Conservation (phyloP, 2,329 filamentous ascomycete genomes). For the Cladosporium velox region DNA sequence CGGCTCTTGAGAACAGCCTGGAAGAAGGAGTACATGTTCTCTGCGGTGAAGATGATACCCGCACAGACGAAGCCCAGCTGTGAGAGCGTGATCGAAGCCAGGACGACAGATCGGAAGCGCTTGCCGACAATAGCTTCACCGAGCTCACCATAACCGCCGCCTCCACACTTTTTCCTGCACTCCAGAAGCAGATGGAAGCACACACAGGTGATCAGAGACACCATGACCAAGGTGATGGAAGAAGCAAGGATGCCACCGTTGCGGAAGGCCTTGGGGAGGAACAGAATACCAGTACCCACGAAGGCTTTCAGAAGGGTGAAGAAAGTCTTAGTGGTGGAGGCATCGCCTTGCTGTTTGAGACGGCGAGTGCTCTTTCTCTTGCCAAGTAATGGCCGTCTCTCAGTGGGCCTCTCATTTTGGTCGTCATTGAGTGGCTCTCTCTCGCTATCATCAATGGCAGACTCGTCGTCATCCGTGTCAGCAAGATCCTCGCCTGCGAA, state of each 20-base stretch:
- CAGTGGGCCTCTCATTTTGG: constrained; percentile 55
- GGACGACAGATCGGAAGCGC: constrained; percentile 64
- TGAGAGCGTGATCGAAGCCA: constrained; percentile 70
- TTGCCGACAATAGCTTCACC: constrained; percentile 66
- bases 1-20: constrained; percentile 58
- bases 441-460: constrained; percentile 57
- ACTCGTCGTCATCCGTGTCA: constrained; percentile 55
- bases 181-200: constrained; percentile 72
- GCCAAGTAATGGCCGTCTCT: constrained; percentile 63
- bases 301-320: constrained; percentile 79
- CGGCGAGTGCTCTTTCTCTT: constrained; percentile 56
- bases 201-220: constrained; percentile 67
- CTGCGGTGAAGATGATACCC: constrained; percentile 74
- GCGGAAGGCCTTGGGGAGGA: constrained; percentile 75
- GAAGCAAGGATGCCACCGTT: constrained; percentile 79
- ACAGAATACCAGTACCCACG: constrained; percentile 80
- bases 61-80: constrained; percentile 78
- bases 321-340: constrained; percentile 71
- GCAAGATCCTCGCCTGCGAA: constrained; percentile 73
- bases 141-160: constrained; percentile 72
- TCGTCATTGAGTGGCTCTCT: constrained; percentile 52
- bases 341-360: constrained; percentile 57
- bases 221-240: constrained; percentile 64
- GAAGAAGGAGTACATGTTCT: constrained; percentile 70
- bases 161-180: constrained; percentile 64